Conservation (phyloP, 306 rosid genomes). For the Geum urbanum region DNA sequence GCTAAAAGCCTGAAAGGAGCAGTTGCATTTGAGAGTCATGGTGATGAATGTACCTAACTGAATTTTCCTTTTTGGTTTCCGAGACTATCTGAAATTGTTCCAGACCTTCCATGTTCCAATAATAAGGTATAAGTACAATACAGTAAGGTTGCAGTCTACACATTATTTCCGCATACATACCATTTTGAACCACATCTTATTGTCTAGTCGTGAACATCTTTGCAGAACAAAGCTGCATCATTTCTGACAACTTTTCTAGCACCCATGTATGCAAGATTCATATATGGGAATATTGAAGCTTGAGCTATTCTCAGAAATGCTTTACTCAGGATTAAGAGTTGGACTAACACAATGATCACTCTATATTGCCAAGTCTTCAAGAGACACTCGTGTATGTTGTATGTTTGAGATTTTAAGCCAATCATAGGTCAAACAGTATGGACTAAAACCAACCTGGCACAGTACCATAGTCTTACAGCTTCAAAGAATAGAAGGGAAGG, state of each 20-base stretch:
- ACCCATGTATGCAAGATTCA: not conserved
- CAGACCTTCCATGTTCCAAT: not conserved
- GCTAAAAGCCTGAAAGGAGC: not conserved
- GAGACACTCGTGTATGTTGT: not conserved
- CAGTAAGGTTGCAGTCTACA: not conserved
- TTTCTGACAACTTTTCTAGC: not conserved
- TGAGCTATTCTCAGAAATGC: not conserved
- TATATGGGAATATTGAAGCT: not conserved
- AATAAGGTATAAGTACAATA: not conserved
- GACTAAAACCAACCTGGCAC: not conserved
- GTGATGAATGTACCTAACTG: not conserved
- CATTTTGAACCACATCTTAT: not conserved
- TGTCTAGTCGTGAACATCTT: not conserved
- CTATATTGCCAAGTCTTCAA: not conserved
- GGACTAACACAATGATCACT: not conserved
- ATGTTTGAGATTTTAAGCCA: not conserved
- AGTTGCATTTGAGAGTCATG: not conserved
- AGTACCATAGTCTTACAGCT: not conserved
- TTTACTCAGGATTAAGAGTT: not conserved
- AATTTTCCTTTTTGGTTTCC: not conserved
- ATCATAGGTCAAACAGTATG: not conserved
- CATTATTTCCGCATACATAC: not conserved
- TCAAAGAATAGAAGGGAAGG: conserved; percentile 7
- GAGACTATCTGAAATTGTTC: not conserved
- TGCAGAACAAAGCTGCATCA: not conserved